These are phyloP conservation scores for Fusarium camptoceras DNA, from an alignment of 2,329 filamentous ascomycete genomes.

Conservation along the genomic window DNA sequence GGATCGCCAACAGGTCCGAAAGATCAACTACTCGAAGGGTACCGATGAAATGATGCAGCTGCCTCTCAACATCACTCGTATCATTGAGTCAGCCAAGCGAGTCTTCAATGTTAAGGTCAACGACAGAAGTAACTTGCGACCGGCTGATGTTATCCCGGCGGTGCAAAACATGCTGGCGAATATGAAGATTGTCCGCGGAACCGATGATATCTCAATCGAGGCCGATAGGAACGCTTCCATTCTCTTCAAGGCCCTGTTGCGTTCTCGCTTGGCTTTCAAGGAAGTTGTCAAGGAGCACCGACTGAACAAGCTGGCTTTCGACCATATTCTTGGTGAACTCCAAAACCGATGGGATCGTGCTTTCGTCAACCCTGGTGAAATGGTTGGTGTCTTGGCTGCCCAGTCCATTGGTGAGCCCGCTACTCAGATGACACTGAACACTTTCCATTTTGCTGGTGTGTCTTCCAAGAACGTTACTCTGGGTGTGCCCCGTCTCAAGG, in stretches of 20 bases:
- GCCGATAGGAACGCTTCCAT: constrained; percentile 90
- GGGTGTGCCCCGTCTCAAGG: constrained; percentile 98
- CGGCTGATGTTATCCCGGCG: constrained; percentile 84
- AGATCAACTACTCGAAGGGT: constrained; percentile 74
- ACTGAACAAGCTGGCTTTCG: constrained; percentile 90
- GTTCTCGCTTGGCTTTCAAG: constrained; percentile 92
- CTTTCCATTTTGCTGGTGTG: constrained; percentile 99
- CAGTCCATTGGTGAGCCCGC: constrained; percentile 99
- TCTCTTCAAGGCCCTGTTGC: constrained; percentile 90
- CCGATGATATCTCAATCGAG: constrained; percentile 83
- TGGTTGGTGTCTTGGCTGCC: constrained; percentile 97
- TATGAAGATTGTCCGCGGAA: constrained; percentile 87
- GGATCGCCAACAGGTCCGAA: constrained; percentile 81
- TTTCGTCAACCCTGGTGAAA: constrained; percentile 92
- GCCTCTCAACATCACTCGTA: constrained; percentile 89
- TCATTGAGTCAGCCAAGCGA: constrained; percentile 89
- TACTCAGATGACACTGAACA: constrained; percentile 99
- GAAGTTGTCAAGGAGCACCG: constrained; percentile 87
- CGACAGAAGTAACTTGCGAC: constrained; percentile 88
- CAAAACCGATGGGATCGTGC: constrained; percentile 89
- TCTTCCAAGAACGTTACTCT: constrained; percentile 99
- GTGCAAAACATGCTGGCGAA: constrained; percentile 80
- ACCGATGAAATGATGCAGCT: constrained; percentile 90
- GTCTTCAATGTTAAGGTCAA: constrained; percentile 91
- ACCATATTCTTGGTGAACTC: constrained; percentile 90